Conservation (phyloP, 2,329 filamentous ascomycete species). For the Hirsutella thompsonii region DNA sequence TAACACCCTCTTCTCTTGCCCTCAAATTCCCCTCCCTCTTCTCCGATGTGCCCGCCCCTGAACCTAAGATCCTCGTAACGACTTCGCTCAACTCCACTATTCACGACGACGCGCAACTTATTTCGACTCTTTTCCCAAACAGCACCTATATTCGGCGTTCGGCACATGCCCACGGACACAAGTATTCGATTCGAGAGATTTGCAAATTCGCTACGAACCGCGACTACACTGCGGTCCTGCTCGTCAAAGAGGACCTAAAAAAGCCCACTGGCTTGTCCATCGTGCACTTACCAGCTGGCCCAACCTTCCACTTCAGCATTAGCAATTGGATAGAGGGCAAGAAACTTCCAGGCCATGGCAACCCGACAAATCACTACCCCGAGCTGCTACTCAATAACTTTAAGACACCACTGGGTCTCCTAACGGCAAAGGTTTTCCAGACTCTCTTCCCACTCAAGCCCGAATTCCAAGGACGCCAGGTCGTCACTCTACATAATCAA, state of each 20-base stretch:
- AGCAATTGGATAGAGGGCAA: conserved; percentile 84
- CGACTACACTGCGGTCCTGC: conserved; percentile 70
- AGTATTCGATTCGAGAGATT: conserved; percentile 88
- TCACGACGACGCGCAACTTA: conserved; percentile 66
- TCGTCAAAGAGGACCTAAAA: conserved; percentile 85
- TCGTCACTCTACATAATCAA: conserved; percentile 88
- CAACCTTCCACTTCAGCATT: conserved; percentile 86
- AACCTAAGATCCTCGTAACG: conserved; percentile 82
- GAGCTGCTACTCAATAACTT: conserved; percentile 92
- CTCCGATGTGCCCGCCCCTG: conserved; percentile 41
- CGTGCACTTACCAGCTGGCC: conserved; percentile 70
- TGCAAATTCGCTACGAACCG: conserved; percentile 71
- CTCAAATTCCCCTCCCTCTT: conserved; percentile 52
- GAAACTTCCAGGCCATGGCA: conserved; percentile 77
- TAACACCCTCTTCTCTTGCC: conserved; percentile 46
- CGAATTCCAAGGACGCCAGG: conserved; percentile 75
- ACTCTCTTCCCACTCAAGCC: conserved; percentile 54
- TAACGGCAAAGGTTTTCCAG: conserved; percentile 72
- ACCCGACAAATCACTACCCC: conserved; percentile 79
- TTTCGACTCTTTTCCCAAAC: conserved; percentile 78
- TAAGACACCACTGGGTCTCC: conserved; percentile 76
- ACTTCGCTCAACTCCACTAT: conserved; percentile 82
- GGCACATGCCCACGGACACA: conserved; percentile 71
- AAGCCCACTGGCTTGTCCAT: conserved; percentile 70
- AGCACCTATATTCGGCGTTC: conserved; percentile 76